phyloP scores from a whole-genome alignment of 305 asterid genomes.

The Solanum hybrid region DNA sequence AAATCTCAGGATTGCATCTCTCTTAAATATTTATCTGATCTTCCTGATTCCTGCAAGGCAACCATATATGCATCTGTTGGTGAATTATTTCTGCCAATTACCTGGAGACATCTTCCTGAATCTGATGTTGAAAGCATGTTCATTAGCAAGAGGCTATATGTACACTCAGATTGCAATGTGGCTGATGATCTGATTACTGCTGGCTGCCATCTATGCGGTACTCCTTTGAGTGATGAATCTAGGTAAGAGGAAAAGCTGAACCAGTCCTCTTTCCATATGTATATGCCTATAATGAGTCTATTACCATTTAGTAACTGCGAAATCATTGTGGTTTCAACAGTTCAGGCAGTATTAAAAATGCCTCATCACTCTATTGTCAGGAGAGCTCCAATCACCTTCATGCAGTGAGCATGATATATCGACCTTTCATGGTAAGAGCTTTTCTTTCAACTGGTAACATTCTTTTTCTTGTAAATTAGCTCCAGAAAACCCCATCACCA shows the following conservation, averaged over 20 bases:
- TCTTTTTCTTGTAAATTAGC: neutral
- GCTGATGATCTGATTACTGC: slow-evolving; percentile 48
- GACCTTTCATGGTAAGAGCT: slow-evolving; percentile 63
- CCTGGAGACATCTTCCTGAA: slow-evolving; percentile 45
- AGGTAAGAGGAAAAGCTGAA: slow-evolving; percentile 31
- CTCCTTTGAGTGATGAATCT: slow-evolving; percentile 26
- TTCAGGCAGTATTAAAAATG: slow-evolving; percentile 22
- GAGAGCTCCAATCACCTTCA: slow-evolving; percentile 46
- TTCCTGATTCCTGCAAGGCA: slow-evolving; percentile 33
- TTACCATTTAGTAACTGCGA: neutral
- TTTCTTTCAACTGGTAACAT: neutral
- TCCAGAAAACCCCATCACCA: neutral
- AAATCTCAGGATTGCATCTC: slow-evolving; percentile 39
- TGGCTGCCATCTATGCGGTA: slow-evolving; percentile 62
- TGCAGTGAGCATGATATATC: slow-evolving; percentile 41
- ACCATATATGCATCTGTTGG: slow-evolving; percentile 55
- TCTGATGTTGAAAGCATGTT: slow-evolving; percentile 56
- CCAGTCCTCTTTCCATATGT: neutral
- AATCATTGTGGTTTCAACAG: slow-evolving; percentile 23
- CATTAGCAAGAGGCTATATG: slow-evolving; percentile 45
- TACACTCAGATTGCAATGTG: slow-evolving; percentile 27
- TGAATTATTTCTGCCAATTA: slow-evolving; percentile 57
- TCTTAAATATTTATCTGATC: slow-evolving; percentile 32
- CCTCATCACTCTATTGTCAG: slow-evolving; percentile 38
- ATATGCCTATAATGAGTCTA: neutral